phyloP scores from a whole-genome alignment of 2,329 filamentous ascomycete genomes.

The Metarhizium sp. region DNA sequence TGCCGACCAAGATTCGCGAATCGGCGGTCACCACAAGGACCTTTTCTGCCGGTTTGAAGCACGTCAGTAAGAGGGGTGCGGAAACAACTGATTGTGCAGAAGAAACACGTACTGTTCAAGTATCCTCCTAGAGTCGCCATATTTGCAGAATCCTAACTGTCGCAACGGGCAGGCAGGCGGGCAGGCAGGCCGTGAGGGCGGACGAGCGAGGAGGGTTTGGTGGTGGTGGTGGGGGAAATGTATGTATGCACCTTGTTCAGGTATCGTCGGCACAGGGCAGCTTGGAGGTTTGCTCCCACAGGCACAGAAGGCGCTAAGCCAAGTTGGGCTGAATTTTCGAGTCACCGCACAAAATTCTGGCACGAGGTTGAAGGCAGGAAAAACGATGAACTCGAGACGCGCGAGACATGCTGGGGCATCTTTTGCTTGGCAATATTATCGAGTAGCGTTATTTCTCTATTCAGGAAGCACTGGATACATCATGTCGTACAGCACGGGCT shows the following conservation, averaged over 20 bases:
- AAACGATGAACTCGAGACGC: not conserved
- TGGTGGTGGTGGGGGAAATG: not conserved
- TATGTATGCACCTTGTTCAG: not conserved
- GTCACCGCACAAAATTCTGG: not conserved
- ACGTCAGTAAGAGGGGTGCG: not conserved
- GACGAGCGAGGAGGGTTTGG: not conserved
- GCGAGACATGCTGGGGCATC: no score
- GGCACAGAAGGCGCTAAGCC: not conserved
- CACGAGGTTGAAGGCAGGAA: not conserved
- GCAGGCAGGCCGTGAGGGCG: not conserved
- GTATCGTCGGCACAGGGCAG: not conserved
- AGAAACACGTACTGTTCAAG: slow-evolving; percentile 28
- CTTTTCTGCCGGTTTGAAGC: slow-evolving; percentile 55
- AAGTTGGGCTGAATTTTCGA: not conserved
- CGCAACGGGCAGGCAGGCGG: not conserved
- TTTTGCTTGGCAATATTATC: no score
- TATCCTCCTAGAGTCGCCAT: slow-evolving; percentile 37
- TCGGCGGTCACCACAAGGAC: slow-evolving; percentile 88
- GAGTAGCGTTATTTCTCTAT: no score
- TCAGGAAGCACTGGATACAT: no score
- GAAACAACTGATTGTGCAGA: not conserved
- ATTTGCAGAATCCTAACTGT: not conserved
- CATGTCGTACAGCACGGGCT: no score
- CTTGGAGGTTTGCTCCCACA: not conserved
- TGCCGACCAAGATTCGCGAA: slow-evolving; percentile 77